Evolutionary conservation across 108 stramenopile species (phyloP), one percentile per base, ranked within the genome.

Genomic region (Skeletonema menzelii): DNA sequence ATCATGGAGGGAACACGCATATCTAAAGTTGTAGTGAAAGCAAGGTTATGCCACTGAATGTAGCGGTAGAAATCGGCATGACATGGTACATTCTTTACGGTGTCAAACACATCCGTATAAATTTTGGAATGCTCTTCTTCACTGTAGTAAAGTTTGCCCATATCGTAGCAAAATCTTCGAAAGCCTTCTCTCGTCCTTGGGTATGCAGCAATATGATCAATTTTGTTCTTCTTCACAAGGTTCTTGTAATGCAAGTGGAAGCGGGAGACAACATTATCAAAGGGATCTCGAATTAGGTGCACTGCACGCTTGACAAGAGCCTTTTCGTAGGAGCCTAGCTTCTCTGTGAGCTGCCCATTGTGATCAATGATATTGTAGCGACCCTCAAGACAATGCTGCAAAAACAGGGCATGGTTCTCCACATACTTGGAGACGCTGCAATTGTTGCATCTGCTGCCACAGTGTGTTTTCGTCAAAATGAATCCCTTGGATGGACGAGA

Each of bases 41-140:
- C 87, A 37, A 87, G 81, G 64, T 92, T 92, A 73, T 95, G 94
- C 94, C 94, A 95, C 56, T 92, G 89, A 17, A 88, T 68, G 60
- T 86, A 95, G 37, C 86, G 79, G 74, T 82, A 88, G 28, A 92
- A 88, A 56, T 95, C 94, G 1, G 82, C 77, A 61, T 87, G 86
- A 62, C 91, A 95, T 0, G 94, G 91, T 7, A 91, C 76, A 27
- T 62, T 38, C 53, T 77, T 57, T 0, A 89, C 64, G 1, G 72
- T 14, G 0, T 89, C 66, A 31, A 76, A 31, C 22, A 82, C 17
- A 11, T 63, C 73, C 15, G 55, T 12, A 15, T 79, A 80, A 58
- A 84, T 65, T 49, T 65, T 80, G 10, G 69, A 82, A 0, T 47
- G 37, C 17, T 35, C 27, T 27, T 84, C 78, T 26, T 66, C 69